These are phyloP conservation scores for Plasmodium gonderi DNA, from an alignment of 169 alveolate genomes.

Conservation along the genomic window DNA sequence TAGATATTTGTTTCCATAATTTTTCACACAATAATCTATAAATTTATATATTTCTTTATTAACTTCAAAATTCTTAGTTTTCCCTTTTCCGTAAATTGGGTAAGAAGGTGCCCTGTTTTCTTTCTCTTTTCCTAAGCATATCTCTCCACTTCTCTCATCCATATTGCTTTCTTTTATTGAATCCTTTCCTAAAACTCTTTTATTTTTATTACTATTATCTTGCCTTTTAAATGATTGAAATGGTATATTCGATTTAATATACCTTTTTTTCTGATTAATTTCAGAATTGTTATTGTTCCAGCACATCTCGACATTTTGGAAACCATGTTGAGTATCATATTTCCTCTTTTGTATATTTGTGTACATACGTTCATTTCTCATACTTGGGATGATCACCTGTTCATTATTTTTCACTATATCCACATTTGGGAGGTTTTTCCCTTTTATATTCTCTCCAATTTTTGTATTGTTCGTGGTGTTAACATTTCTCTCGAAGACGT, in stretches of 20 bases:
- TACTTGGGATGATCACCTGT: neutral
- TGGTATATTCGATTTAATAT: neutral
- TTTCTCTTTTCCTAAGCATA: neutral
- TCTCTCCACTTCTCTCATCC: neutral
- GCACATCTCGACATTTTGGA: neutral
- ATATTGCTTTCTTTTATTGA: neutral
- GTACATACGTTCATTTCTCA: neutral
- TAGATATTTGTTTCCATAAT: conserved; percentile 52
- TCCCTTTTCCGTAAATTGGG: neutral
- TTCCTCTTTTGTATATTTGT: neutral
- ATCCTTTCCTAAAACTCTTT: neutral
- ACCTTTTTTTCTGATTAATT: neutral
- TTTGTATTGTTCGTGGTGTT: neutral
- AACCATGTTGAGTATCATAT: neutral
- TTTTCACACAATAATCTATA: conserved; percentile 71
- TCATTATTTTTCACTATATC: neutral
- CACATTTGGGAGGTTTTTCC: neutral
- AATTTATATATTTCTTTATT: conserved; percentile 65
- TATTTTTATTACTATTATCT: neutral
- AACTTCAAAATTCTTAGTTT: conserved; percentile 21
- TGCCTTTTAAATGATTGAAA: neutral
- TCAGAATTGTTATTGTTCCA: too few species aligned
- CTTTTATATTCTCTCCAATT: neutral
- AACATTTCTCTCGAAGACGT: neutral
- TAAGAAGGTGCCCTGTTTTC: neutral